A percentile compares a stretch with the other conserved stretches of the same genome.
Evolutionary conservation across 2,329 filamentous ascomycete species (phyloP).

Genomic region (Albifimbria verrucaria): DNA sequence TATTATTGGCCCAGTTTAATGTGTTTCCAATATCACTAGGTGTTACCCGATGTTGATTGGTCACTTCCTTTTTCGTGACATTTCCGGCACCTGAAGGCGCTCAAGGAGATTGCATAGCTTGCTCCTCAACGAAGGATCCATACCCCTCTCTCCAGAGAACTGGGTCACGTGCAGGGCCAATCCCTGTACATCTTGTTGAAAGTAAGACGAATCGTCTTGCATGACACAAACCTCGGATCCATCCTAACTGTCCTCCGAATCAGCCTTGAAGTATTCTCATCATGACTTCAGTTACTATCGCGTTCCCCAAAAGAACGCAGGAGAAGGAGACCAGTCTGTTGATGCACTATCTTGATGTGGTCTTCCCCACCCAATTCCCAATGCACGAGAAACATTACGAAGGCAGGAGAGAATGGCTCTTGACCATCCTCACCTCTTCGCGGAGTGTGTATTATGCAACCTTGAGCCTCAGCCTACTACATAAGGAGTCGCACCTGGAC

Average conservation of each 20-base stretch:
- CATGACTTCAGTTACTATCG: not conserved
- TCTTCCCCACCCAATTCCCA: conserved; percentile 1
- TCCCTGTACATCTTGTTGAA: too few relatives aligned
- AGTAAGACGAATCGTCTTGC: too few relatives aligned
- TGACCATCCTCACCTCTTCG: not conserved
- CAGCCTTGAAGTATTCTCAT: too few relatives aligned
- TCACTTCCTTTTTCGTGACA: too few relatives aligned
- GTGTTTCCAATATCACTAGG: too few relatives aligned
- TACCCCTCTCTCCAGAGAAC: too few relatives aligned
- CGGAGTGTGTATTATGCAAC: conserved; percentile 1
- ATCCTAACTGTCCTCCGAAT: not conserved
- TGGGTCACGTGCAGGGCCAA: too few relatives aligned
- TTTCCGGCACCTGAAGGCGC: too few relatives aligned
- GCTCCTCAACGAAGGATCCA: too few relatives aligned
- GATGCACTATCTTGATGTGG: conserved; percentile 3
- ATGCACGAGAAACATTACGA: not conserved
- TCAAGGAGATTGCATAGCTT: too few relatives aligned
- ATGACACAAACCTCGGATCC: not conserved
- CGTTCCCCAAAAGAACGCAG: conserved; percentile 3
- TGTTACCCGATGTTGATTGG: too few relatives aligned
- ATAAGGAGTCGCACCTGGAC: conserved; percentile 1
- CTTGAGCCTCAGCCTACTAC: not conserved
- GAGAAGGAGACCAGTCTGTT: conserved; percentile 1
- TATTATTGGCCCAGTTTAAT: too few relatives aligned
- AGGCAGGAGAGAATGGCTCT: conserved; percentile 1